phyloP scores from a whole-genome alignment of 1,139 yeast species.

The Groenewaldozyma auringiensis region DNA sequence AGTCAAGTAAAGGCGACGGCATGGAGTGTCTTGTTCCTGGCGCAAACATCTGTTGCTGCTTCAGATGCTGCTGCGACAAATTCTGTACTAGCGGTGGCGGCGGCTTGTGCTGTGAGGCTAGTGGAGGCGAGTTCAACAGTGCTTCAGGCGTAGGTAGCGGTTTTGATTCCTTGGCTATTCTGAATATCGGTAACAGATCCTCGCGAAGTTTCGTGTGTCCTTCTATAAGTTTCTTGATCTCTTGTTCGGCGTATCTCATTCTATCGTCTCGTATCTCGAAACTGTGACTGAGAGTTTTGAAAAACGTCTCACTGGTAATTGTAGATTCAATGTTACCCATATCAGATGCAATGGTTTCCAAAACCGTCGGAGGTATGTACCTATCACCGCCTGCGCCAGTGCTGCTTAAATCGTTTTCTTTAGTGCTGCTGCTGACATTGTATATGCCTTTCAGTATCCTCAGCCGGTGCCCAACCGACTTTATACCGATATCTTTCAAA shows the following conservation, averaged over 20 bases:
- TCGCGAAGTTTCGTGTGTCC: constrained; percentile 31
- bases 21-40: background rate
- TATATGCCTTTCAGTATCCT: constrained; percentile 33
- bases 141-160: constrained; percentile 38
- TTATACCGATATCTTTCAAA: constrained; percentile 36
- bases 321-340: background rate
- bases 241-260: constrained; percentile 30
- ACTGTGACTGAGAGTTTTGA: constrained; percentile 15
- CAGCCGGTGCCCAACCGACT: constrained; percentile 36
- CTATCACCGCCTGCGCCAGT: constrained; percentile 27
- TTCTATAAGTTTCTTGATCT: constrained; percentile 30
- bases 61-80: background rate
- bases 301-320: constrained; percentile 4
- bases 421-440: constrained; percentile 18
- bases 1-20: background rate
- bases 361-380: constrained; percentile 27
- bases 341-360: constrained; percentile 8
- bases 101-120: background rate
- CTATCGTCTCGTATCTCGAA: constrained; percentile 32
- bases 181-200: constrained; percentile 34
- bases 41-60: constrained; percentile 1
- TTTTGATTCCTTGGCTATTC: constrained; percentile 34
- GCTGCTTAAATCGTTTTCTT: constrained; percentile 23
- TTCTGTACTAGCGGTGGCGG: background rate
- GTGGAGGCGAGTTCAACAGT: constrained; percentile 12